Base-by-base conservation (phyloP, 1,284 basidiomycete species). In the Ceratobasidium sp. region DNA sequence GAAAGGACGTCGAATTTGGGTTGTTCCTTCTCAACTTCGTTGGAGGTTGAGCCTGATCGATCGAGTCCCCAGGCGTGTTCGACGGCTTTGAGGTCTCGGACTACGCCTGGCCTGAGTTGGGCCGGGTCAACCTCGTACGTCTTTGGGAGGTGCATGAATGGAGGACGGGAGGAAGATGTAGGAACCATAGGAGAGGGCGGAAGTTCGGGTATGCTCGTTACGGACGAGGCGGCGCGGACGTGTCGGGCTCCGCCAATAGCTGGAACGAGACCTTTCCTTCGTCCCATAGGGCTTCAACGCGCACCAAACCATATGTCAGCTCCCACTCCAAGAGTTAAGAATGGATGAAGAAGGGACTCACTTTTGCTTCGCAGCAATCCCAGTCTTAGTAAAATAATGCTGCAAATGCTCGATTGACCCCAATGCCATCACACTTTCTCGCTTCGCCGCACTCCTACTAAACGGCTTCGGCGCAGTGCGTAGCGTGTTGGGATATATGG, bases 351-450 rank as follows among this genome's bases (percentile, higher is more conserved):
- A 32, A 32, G 59, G 64, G 58, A 85, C 90, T 80, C 80, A 92
- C 92, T 87, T 87, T 80, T 86, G 87, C 83, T 90, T 90, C 30
- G 90, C 86, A 18, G 84, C 86, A 71, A 93, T 85, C 4, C 92
- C 92, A 0, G 91, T 89, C 86, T 94, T 94, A 6, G 93, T 93
- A 77, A 94, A 94, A 79, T 93, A 93, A 79, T 95, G 91, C 81
- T 95, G 93, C 62, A 95, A 85, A 79, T 94, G 91, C 78, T 94
- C 91, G 76, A 95, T 95, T 79, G 91, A 92, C 32, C 92, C 92
- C 23, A 95, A 82, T 0, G 91, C 88, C 90, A 94, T 91, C 21
- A 95, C 94, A 78, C 91, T 93, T 80, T 92, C 91, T 52, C 94
- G 86, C 82, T 94, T 94, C 6, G 92, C 91, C 2, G 94, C 93